phyloP scores from a whole-genome alignment of 2,329 filamentous ascomycete species.

The Trichoderma sp. region DNA sequence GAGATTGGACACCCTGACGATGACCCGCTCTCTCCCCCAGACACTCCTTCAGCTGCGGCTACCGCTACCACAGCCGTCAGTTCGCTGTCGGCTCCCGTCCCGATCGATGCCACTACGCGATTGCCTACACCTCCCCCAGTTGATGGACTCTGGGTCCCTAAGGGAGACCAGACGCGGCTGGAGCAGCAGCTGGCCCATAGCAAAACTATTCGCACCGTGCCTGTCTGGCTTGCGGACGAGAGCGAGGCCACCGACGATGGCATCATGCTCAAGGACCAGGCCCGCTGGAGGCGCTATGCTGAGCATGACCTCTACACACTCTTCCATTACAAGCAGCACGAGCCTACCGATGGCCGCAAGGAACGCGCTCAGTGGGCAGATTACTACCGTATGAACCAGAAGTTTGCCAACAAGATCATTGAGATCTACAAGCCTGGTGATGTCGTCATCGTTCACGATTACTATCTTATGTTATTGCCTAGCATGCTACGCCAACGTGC shows the following conservation, averaged over 20 bases:
- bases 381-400: constrained; percentile 88
- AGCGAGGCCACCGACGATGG: constrained; percentile 65
- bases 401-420: constrained; percentile 85
- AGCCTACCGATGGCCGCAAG: constrained; percentile 78
- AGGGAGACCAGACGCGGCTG: constrained; percentile 67
- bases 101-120: constrained; percentile 61
- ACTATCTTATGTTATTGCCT: constrained; percentile 86
- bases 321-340: constrained; percentile 94
- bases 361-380: constrained; percentile 86
- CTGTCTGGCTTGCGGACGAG: constrained; percentile 86
- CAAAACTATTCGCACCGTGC: constrained; percentile 74
- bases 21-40: constrained; percentile 43
- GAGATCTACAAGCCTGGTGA: constrained; percentile 90
- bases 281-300: constrained; percentile 83
- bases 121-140: constrained; percentile 56
- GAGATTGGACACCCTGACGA: constrained; percentile 64
- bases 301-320: constrained; percentile 90
- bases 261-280: constrained; percentile 75
- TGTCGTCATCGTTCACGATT: constrained; percentile 90
- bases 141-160: constrained; percentile 69
- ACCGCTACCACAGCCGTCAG: constrained; percentile 60
- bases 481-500: constrained; percentile 82
- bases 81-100: constrained; percentile 76
- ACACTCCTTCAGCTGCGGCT: constrained; percentile 43
- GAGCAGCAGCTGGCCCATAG: constrained; percentile 72